These are phyloP conservation scores for Penicillium psychrofluorescens DNA, from an alignment of 495 filamentous ascomycete genomes.

Conservation along the genomic window DNA sequence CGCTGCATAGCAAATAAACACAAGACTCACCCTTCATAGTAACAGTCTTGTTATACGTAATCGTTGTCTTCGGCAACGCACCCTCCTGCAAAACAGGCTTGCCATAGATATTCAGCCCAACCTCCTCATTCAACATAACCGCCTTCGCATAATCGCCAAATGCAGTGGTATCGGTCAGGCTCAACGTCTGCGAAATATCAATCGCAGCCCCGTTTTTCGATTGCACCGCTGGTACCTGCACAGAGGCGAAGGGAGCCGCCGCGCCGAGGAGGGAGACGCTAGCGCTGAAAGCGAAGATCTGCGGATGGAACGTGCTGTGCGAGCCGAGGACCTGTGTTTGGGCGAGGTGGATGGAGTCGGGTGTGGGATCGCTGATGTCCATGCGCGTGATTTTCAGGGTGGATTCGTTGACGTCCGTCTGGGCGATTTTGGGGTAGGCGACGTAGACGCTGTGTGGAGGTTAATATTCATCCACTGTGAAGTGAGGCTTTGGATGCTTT, in stretches of 20 bases:
- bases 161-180: constrained; percentile 43
- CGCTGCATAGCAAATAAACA: background rate
- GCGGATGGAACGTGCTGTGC: constrained; percentile 43
- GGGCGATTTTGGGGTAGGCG: constrained; percentile 65
- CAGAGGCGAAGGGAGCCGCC: constrained; percentile 44
- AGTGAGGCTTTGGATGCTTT: no score
- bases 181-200: constrained; percentile 46
- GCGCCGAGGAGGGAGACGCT: constrained; percentile 46
- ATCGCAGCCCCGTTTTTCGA: constrained; percentile 46
- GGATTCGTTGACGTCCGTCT: constrained; percentile 58
- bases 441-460: constrained; percentile 54
- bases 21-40: constrained; percentile 47
- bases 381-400: constrained; percentile 53
- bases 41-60: constrained; percentile 50
- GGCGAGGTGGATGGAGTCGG: constrained; percentile 49
- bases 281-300: constrained; percentile 49
- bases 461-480: no score
- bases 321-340: constrained; percentile 41
- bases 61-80: constrained; percentile 36
- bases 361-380: constrained; percentile 49
- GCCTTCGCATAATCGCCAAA: constrained; percentile 51
- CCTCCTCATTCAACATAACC: constrained; percentile 48
- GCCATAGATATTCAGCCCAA: constrained; percentile 52
- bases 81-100: constrained; percentile 46
- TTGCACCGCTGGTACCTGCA: constrained; percentile 48